phyloP scores from a whole-genome alignment of 768 basidiomycete species.

The Lactifluus echinatus region DNA sequence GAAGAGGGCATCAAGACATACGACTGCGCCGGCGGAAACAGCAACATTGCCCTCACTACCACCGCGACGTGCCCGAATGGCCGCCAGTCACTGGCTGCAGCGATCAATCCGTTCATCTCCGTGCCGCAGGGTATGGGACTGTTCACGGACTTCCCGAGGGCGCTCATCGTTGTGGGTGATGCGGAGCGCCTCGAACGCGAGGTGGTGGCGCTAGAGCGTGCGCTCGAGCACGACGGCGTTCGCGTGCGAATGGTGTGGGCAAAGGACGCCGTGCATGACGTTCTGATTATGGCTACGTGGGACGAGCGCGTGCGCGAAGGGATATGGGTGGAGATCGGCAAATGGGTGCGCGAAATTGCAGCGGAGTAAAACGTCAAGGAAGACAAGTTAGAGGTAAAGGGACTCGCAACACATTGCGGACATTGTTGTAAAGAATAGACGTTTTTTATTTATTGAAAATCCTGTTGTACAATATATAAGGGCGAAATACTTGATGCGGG shows the following conservation, averaged over 20 bases:
- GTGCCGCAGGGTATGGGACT: constrained; percentile 32
- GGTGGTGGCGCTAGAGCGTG: constrained; percentile 26
- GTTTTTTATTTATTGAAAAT: not conserved
- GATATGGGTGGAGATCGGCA: constrained; percentile 17
- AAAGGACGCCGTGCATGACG: constrained; percentile 18
- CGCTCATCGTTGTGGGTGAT: constrained; percentile 40
- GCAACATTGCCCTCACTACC: too few relatives aligned
- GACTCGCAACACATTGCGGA: not conserved
- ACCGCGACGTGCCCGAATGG: too few relatives aligned
- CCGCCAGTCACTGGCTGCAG: too few relatives aligned
- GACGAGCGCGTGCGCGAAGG: constrained; percentile 20
- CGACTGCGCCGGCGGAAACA: constrained; percentile 24
- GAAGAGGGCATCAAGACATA: constrained; percentile 20
- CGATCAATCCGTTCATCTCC: constrained; percentile 24
- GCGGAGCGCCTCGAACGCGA: constrained; percentile 45
- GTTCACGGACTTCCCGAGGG: constrained; percentile 39
- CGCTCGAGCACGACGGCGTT: constrained; percentile 18
- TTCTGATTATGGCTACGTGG: constrained; percentile 19
- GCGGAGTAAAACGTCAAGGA: not conserved
- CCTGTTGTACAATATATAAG: too few relatives aligned
- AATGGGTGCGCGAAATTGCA: constrained; percentile 14
- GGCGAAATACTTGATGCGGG: too few relatives aligned
- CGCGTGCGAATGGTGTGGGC: constrained; percentile 22
- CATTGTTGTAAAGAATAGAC: not conserved
- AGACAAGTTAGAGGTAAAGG: not conserved